Evolutionary conservation across 768 basidiomycete species (phyloP), one percentile per base, ranked within the genome.

Genomic region (Boletus speciosus): DNA sequence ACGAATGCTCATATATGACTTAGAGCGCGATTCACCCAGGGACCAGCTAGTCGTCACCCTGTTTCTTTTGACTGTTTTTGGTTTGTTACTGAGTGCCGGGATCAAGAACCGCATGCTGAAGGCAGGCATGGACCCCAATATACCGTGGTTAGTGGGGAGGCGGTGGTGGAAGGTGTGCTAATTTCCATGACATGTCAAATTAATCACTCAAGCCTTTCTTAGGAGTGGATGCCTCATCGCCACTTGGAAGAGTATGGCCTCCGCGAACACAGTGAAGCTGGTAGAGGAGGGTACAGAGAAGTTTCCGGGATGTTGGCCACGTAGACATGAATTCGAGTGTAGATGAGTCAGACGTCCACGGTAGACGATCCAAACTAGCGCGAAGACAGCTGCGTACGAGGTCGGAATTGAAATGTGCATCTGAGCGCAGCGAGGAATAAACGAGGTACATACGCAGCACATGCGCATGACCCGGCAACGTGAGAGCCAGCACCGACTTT

Each of bases 11-110:
- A 57, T 54, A 56, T 62, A 50, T 57, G 48, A 55, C 58, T 60
- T 71, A 96, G 93, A 95, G 75, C 83, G 94, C 57, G 93, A 96
- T 76, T 94, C 91, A 19, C 94, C 94, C n/a, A 75, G 93, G 69
- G 94, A 97, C 73, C 93, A 96, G 66, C 78, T 95, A 29, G 88
- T 96, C 32, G 94, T 96, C 43, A 93, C 93, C 16, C 76, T 95
- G 48, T 97, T 96, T 75, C 76, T 96, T 29, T 73, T 97, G 58
- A 89, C 85, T 31, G 86, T 97, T 27, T 86, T 95, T 61, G 92
- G 91, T 21, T 79, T 96, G 52, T 74, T 96, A 40, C 76, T 96
- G 25, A 86, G 83, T 47, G 91, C 92, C 34, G 91, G 91, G 14
- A 82, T 96, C 65, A 90, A 88, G 74, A 84, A 77, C 61, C 81